phyloP scores from a whole-genome alignment of 148 eudicot genomes.

The Vaccinium vitisidaea region DNA sequence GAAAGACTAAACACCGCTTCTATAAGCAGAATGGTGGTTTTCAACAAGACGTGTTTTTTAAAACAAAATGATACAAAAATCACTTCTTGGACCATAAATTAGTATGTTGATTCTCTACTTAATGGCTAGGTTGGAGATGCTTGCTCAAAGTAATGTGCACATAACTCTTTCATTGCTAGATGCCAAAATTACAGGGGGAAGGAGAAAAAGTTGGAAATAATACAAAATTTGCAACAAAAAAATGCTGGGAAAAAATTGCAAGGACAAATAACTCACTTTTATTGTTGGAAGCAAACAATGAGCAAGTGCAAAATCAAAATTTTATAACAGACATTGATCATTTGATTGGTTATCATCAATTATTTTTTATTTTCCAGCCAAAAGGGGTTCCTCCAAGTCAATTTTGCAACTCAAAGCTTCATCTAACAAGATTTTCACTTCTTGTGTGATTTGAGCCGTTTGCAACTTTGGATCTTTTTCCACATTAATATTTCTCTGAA shows the following conservation, averaged over 20 bases:
- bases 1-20: too few relatives aligned
- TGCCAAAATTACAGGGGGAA: neutral
- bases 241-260: too few relatives aligned
- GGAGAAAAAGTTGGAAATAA: neutral
- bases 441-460: conserved; percentile 14
- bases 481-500: conserved; percentile 18
- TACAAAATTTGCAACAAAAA: neutral
- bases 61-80: too few relatives aligned
- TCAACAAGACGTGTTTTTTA: too few relatives aligned
- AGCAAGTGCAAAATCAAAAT: neutral
- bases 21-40: too few relatives aligned
- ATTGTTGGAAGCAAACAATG: neutral
- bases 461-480: conserved; percentile 11
- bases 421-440: conserved; percentile 16
- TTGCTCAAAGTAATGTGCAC: too few relatives aligned
- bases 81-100: too few relatives aligned
- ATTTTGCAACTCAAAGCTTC: conserved; percentile 21
- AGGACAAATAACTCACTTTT: neutral
- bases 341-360: neutral
- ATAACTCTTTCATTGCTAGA: neutral
- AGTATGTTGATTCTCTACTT: too few relatives aligned
- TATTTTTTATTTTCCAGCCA: conserved; percentile 25
- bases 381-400: conserved; percentile 54
- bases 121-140: too few relatives aligned
- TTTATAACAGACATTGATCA: neutral